A percentile compares a stretch with the other conserved stretches of the same genome.
These are phyloP conservation scores for Diaporthe vaccinii DNA, from an alignment of 2,329 filamentous ascomycete species.

Conservation along the genomic window DNA sequence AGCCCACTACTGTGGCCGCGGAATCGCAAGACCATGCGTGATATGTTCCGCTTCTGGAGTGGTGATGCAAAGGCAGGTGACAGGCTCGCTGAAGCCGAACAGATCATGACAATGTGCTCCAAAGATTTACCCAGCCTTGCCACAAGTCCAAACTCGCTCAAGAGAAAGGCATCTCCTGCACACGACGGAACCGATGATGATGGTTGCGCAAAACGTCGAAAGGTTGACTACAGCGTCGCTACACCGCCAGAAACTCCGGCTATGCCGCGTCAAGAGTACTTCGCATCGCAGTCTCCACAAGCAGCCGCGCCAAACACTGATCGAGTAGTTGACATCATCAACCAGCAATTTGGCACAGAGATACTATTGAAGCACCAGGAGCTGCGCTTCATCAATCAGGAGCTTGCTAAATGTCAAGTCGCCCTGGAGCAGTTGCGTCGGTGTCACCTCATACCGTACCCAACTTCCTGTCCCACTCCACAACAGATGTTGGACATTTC, in stretches of 20 bases:
- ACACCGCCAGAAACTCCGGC: slow-evolving; percentile 45
- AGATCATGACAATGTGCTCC: slow-evolving; percentile 52
- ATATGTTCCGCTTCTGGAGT: slow-evolving; percentile 75
- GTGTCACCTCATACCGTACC: slow-evolving; percentile 92
- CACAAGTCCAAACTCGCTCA: slow-evolving; percentile 50
- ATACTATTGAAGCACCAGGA: slow-evolving; percentile 96
- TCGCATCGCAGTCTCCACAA: slow-evolving; percentile 41
- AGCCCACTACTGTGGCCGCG: slow-evolving; percentile 44
- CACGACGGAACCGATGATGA: slow-evolving; percentile 48
- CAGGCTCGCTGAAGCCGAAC: slow-evolving; percentile 57
- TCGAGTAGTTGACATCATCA: slow-evolving; percentile 62
- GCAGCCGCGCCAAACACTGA: slow-evolving; percentile 51
- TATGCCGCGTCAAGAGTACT: slow-evolving; percentile 43
- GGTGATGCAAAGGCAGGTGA: slow-evolving; percentile 71
- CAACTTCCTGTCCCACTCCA: slow-evolving; percentile 76
- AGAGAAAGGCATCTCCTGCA: slow-evolving; percentile 55
- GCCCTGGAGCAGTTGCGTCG: slow-evolving; percentile 94
- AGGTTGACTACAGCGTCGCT: slow-evolving; percentile 52
- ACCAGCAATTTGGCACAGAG: slow-evolving; percentile 90
- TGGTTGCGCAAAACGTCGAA: slow-evolving; percentile 59
- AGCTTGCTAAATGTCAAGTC: slow-evolving; percentile 94
- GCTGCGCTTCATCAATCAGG: slow-evolving; percentile 92
- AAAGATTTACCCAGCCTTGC: slow-evolving; percentile 33
- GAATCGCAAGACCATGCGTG: slow-evolving; percentile 53
- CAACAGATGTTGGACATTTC: slow-evolving; percentile 78